A percentile compares a stretch with the other conserved stretches of the same genome.
Evolutionary conservation across 1,139 yeast genomes (phyloP).

Genomic region (Kodamaea arcana): DNA sequence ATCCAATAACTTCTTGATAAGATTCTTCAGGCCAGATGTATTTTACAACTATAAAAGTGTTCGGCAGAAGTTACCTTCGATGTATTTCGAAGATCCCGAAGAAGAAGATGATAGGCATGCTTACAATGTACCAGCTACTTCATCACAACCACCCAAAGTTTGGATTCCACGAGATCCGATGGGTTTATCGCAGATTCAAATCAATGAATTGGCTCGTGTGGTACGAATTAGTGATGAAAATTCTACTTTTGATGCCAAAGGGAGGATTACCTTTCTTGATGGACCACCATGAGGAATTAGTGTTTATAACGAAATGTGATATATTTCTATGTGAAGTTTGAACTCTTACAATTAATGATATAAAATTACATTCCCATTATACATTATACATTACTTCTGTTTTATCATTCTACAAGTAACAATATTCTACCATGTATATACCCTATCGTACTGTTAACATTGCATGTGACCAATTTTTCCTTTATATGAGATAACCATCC

Average conservation of each 20-base stretch:
- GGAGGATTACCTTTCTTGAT: constrained; percentile 50
- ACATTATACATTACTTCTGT: no score
- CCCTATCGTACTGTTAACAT: no score
- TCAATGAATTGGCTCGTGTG: constrained; percentile 43
- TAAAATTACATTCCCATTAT: no score
- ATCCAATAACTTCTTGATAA: constrained; percentile 30
- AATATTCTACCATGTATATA: no score
- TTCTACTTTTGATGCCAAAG: constrained; percentile 59
- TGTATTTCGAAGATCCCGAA: constrained; percentile 29
- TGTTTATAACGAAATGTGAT: no score
- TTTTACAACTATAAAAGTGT: constrained; percentile 55
- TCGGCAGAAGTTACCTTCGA: constrained; percentile 52
- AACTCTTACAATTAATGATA: no score
- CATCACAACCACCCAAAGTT: constrained; percentile 61
- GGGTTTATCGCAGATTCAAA: constrained; percentile 67
- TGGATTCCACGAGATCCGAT: constrained; percentile 89
- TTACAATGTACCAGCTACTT: constrained; percentile 70
- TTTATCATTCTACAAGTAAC: no score
- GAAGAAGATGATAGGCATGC: constrained; percentile 34
- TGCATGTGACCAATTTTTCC: no score
- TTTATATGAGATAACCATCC: no score
- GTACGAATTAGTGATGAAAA: constrained; percentile 63
- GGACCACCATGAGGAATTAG: constrained; percentile 58
- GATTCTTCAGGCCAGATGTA: constrained; percentile 64
- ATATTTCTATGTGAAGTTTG: no score